These are phyloP conservation scores for Curvularia sp. DNA, from an alignment of 2,329 filamentous ascomycete genomes.

Conservation along the genomic window DNA sequence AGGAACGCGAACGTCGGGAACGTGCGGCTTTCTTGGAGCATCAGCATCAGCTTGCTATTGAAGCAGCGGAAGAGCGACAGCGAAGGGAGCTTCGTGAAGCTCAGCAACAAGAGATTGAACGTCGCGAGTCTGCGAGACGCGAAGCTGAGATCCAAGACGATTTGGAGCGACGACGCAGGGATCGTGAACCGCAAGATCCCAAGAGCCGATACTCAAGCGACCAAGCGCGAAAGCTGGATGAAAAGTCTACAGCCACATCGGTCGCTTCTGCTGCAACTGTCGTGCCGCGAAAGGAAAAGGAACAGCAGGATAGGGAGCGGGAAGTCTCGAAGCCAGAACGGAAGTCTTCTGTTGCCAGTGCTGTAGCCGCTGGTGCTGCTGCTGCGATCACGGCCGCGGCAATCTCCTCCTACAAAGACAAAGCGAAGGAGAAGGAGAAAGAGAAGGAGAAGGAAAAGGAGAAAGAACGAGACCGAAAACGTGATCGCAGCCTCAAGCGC, in stretches of 20 bases:
- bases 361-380: conserved; percentile 44
- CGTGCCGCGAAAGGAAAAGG: conserved; percentile 44
- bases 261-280: conserved; percentile 41
- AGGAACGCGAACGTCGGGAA: conserved; percentile 42
- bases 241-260: conserved; percentile 40
- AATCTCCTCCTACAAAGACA: conserved; percentile 39
- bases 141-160: conserved; percentile 42
- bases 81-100: conserved; percentile 34
- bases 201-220: conserved; percentile 34
- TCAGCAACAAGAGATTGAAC: conserved; percentile 39
- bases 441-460: conserved; percentile 7
- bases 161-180: conserved; percentile 34
- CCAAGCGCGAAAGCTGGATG: conserved; percentile 34
- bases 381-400: conserved; percentile 42
- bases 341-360: conserved; percentile 49
- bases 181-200: conserved; percentile 35
- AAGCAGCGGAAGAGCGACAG: conserved; percentile 34
- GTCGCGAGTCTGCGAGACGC: conserved; percentile 32
- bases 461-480: conserved; percentile 19
- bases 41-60: conserved; percentile 32
- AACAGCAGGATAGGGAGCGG: conserved; percentile 45
- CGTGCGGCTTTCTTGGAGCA: conserved; percentile 38
- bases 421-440: conserved; percentile 17
- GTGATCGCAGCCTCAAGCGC: conserved; percentile 28
- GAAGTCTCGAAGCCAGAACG: conserved; percentile 46